phyloP scores from a whole-genome alignment of 1,284 basidiomycete species.

The Takashimella tepidaria region DNA sequence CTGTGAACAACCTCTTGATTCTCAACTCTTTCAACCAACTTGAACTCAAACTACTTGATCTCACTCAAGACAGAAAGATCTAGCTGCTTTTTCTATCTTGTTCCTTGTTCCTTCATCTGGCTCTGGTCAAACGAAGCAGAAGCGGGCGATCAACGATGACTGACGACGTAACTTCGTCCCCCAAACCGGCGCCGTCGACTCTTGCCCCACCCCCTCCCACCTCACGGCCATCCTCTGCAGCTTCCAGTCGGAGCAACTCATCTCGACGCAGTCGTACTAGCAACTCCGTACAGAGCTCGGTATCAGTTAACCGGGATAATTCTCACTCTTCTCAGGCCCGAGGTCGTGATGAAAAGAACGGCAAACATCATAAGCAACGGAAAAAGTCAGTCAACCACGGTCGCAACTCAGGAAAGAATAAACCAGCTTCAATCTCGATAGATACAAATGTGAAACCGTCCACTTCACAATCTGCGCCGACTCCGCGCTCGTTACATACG shows the following conservation, averaged over 20 bases:
- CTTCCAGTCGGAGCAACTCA: conserved; percentile 22
- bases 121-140: no score
- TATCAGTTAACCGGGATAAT: conserved; percentile 29
- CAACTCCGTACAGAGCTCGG: conserved; percentile 15
- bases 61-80: no score
- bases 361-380: conserved; percentile 42
- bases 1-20: no score
- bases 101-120: no score
- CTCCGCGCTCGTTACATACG: conserved; percentile 26
- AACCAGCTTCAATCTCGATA: background rate
- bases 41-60: no score
- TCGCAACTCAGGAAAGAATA: conserved; percentile 8
- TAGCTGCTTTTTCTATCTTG: no score
- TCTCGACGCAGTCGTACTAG: conserved; percentile 19
- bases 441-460: conserved; percentile 5
- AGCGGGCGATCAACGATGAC: no score
- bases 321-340: conserved; percentile 26
- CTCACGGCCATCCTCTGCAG: conserved; percentile 24
- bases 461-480: conserved; percentile 5
- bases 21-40: no score
- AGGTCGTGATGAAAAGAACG: conserved; percentile 21
- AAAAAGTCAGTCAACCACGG: conserved; percentile 27
- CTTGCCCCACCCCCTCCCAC: conserved; percentile 20
- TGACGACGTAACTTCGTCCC: background rate
- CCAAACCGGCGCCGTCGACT: conserved; percentile 1